Evolutionary conservation across 768 basidiomycete genomes (phyloP), one percentile per base, ranked within the genome.

Genomic region (Chalciporus chontae): DNA sequence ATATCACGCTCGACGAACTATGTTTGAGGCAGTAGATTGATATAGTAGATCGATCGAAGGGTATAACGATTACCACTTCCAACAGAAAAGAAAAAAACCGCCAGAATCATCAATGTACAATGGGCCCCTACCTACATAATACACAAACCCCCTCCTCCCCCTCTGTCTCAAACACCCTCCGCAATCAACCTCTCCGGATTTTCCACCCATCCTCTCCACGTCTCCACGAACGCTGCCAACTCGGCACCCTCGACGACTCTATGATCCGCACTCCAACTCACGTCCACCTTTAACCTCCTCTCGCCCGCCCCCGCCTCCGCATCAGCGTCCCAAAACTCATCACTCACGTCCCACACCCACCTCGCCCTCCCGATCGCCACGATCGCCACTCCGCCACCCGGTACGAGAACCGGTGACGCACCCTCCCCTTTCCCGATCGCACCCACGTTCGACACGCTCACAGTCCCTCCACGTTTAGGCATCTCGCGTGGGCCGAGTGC

Each of bases 251-350:
- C 91, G 9, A 93, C 82, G 7, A 94, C 82, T 14, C 91, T 71
- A 68, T 94, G 92, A 57, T 94, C 91, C 42, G 86, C 91, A 53
- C 81, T 83, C 88, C 91, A 94, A 54, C 85, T 88, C 5, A 91
- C 72, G 9, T 78, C 78, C 34, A 85, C 64, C 69, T 78, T 78
- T 34, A 86, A 64, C 57, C 83, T 71, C 53, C 80, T 69, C 56
- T 77, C 75, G 1, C 81, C 80, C n/a, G 31, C 40, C 1, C 34
- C 31, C 2, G 40, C 45, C 6, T 42, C 38, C 17, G 45, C 38
- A 11, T 34, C 19, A 0, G 53, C 53, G 19, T 56, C 44, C 62
- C 59, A 65, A 15, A 53, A 63, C 29, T 67, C 73, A 18, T 78
- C 71, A 46, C 74, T 74, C 38, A 86, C 83, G 55, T 88, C 86